Evolutionary conservation across 164 flowering plant species (phyloP).

Genomic region (Dillenia turbinata): DNA sequence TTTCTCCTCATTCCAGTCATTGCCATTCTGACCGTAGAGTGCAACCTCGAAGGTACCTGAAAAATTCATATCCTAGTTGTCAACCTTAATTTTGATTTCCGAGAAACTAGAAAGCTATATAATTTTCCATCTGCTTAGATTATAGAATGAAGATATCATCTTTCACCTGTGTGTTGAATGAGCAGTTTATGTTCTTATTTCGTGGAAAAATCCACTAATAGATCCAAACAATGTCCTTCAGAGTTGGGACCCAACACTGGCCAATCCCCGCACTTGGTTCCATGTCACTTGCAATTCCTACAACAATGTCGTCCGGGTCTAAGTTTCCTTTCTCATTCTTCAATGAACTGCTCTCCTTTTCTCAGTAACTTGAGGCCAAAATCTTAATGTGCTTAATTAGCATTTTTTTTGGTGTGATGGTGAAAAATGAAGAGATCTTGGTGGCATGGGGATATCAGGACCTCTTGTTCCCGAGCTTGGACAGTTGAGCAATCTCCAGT

Average conservation of each 20-base stretch:
- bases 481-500: constrained; percentile 18
- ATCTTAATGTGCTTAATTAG: too few relatives aligned
- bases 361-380: too few relatives aligned
- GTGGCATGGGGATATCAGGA: constrained; percentile 18
- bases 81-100: too few relatives aligned
- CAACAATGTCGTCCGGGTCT: constrained; percentile 20
- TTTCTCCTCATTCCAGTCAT: too few relatives aligned
- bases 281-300: constrained; percentile 12
- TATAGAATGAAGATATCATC: too few relatives aligned
- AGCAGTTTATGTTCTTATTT: constrained; percentile 14
- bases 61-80: too few relatives aligned
- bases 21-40: too few relatives aligned
- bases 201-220: constrained; percentile 5
- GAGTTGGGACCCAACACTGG: constrained; percentile 17
- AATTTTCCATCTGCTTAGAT: too few relatives aligned
- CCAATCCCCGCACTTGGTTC: constrained; percentile 20
- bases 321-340: constrained; percentile 2
- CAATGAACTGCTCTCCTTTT: too few relatives aligned
- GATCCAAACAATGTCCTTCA: constrained; percentile 19
- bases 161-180: not conserved
- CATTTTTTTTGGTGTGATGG: too few relatives aligned
- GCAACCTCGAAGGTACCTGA: too few relatives aligned
- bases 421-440: constrained; percentile 20
- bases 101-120: too few relatives aligned
- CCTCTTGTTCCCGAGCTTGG: constrained; percentile 20